Conservation (phyloP, 495 filamentous ascomycete genomes). For the Hypoxylon crocopeplum region DNA sequence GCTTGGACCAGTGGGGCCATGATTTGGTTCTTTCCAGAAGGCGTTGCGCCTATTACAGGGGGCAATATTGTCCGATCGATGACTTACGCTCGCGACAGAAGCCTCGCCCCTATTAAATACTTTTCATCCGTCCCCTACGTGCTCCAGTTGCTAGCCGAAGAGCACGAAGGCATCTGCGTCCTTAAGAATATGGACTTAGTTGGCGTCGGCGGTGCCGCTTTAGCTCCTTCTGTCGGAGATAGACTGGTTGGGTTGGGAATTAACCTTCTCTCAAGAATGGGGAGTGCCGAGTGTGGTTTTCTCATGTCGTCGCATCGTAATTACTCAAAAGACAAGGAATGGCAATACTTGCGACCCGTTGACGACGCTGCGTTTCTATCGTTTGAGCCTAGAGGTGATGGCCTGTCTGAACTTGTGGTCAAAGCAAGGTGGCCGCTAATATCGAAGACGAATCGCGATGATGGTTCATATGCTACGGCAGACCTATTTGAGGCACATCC, state of each 20-base stretch:
- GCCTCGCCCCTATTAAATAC: slow-evolving; percentile 46
- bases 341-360: slow-evolving; percentile 66
- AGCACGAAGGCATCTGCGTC: slow-evolving; percentile 41
- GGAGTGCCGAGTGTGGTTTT: slow-evolving; percentile 66
- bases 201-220: slow-evolving; percentile 63
- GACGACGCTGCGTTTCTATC: slow-evolving; percentile 37
- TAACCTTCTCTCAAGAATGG: slow-evolving; percentile 61
- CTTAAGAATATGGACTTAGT: slow-evolving; percentile 60
- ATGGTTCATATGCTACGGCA: slow-evolving; percentile 62
- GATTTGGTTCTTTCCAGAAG: slow-evolving; percentile 64
- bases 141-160: slow-evolving; percentile 53
- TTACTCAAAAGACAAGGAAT: slow-evolving; percentile 63
- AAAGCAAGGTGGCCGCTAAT: slow-evolving; percentile 68
- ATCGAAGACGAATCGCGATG: slow-evolving; percentile 62
- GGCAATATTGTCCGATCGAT: slow-evolving; percentile 53
- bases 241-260: slow-evolving; percentile 52
- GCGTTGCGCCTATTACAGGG: slow-evolving; percentile 55
- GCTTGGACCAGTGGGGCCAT: slow-evolving; percentile 56
- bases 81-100: slow-evolving; percentile 17
- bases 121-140: slow-evolving; percentile 67
- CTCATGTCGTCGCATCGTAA: slow-evolving; percentile 58
- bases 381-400: slow-evolving; percentile 64
- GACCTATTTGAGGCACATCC: slow-evolving; percentile 68
- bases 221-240: slow-evolving; percentile 55
- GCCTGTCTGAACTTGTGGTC: slow-evolving; percentile 64